Evolutionary conservation across 1,139 yeast genomes (phyloP), one percentile per base, ranked within the genome.

Genomic region (Suhomyces guaymorum): DNA sequence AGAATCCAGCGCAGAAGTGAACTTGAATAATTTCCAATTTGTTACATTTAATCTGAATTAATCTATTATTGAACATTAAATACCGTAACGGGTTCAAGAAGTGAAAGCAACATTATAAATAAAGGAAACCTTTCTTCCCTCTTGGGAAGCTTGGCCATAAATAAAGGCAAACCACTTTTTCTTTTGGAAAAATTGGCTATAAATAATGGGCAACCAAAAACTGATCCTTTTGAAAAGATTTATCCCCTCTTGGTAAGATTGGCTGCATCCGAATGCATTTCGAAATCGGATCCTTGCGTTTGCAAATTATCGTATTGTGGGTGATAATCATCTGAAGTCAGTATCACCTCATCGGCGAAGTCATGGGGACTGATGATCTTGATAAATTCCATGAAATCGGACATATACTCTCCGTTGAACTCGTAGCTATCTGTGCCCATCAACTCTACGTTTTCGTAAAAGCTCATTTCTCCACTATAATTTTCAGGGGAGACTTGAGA

Each of bases 351-450:
- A 3, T 52, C 54, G 3, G 47, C 41, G 43, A 52, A 71, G 46
- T 72, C 78, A 23, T 59, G 61, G 0, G 78, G 77, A 28, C 61
- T 55, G 7, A 72, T 47, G 2, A 63, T 63, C 39, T 69, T 62
- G 29, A 70, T 63, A 43, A 70, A 73, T 45, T 73, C 78, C 55
- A 70, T 62, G 41, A 59, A 72, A 50, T 73, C 76, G 61, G 59
- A 61, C 38, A 70, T 64, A 40, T 60, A 63, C 49, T 77, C 82
- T n/a, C 78, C 78, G 44, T 64, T 62, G 38, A 75, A 74, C 49
- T 75, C 80, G 35, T 67, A 66, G 22, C 61, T 47, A 48, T 77
- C 82, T 2, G 75, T 53, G 2, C 82, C 82, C 19, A 60, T 46
- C n/a, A 70, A 38, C 48, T 77, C 82, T 3, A 55, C 58, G 26